Evolutionary conservation across 2,329 filamentous ascomycete genomes (phyloP), one percentile per base, ranked within the genome.

Genomic region (Colletotrichum salicis): DNA sequence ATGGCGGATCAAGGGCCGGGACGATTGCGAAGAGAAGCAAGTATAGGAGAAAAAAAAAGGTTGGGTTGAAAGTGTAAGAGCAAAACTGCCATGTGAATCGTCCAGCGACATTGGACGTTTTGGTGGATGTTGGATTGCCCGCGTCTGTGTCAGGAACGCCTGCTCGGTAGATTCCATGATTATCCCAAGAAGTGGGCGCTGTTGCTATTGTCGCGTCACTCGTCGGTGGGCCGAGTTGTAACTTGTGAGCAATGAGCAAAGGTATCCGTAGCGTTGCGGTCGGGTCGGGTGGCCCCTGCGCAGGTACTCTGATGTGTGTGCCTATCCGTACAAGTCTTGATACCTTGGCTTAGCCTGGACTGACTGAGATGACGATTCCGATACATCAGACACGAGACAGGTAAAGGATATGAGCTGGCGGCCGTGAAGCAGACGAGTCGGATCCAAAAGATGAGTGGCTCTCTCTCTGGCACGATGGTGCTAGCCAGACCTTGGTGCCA

Each of bases 271-370:
- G 41, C 41, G 61, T 45, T 45, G 24, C 15, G 54, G 67, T 59
- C 55, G 52, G 29, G 48, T 51, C n/a, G 55, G 62, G 62, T 59
- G 67, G 45, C 63, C 54, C 48, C 27, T 66, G 62, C 35, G 19
- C 62, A 56, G 54, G 22, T 37, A 45, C 41, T 33, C 19, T 37
- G 60, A 29, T 35, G 41, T 37, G 60, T 37, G 48, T 19, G 11
- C 13, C 27, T 45, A 48, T 19, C 27, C 19, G n/a, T n/a, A 62
- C 37, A 6, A 48, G 41, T 11, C 41, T n/a, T 35, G 59, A 48
- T 48, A 48, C 15, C 15, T 48, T 48, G 27, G 27, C 27, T 22
- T 11, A 48, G 41, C 37, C 37, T 7, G 37, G 37, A 41, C 37
- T 41, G 15, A 41, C 37, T 48, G 41, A 48, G 41, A 48, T 22